A percentile compares a stretch with the other conserved stretches of the same genome.
phyloP scores from a whole-genome alignment of 495 filamentous ascomycete species.

The Hypoxylon cercidicola region DNA sequence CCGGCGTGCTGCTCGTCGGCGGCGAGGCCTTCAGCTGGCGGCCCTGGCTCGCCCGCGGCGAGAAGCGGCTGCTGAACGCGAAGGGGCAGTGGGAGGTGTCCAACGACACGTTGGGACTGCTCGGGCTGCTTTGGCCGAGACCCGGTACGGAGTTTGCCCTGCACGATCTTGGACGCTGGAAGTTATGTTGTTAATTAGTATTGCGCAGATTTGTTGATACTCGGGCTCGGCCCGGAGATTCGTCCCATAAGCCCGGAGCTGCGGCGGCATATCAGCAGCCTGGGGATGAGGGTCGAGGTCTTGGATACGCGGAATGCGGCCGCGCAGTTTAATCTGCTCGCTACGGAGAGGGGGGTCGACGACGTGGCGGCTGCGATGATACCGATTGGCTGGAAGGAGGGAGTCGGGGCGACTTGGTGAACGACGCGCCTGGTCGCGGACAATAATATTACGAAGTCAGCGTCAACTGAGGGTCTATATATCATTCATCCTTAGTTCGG shows the following conservation, averaged over 20 bases:
- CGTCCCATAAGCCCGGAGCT: conserved; percentile 80
- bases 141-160: conserved; percentile 71
- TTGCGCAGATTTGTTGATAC: conserved; percentile 80
- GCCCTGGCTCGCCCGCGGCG: conserved; percentile 70
- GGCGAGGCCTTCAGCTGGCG: conserved; percentile 91
- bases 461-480: neutral
- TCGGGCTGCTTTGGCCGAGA: conserved; percentile 86
- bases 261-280: conserved; percentile 71
- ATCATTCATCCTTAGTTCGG: neutral
- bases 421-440: neutral
- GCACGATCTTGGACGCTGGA: neutral
- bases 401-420: conserved; percentile 45
- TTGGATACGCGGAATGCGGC: conserved; percentile 95
- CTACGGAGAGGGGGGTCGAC: conserved; percentile 80
- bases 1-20: conserved; percentile 77
- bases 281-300: conserved; percentile 89
- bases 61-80: conserved; percentile 68
- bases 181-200: conserved; percentile 9
- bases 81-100: conserved; percentile 85
- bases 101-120: conserved; percentile 75
- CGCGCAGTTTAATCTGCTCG: conserved; percentile 87
- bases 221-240: conserved; percentile 82
- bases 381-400: conserved; percentile 82
- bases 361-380: conserved; percentile 90
- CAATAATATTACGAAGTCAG: neutral